Percentiles rank a stretch among this genome's conserved stretches.
These are phyloP conservation scores for Bidens hawaiensis DNA, from an alignment of 140 eudicot genomes.

Conservation along the genomic window DNA sequence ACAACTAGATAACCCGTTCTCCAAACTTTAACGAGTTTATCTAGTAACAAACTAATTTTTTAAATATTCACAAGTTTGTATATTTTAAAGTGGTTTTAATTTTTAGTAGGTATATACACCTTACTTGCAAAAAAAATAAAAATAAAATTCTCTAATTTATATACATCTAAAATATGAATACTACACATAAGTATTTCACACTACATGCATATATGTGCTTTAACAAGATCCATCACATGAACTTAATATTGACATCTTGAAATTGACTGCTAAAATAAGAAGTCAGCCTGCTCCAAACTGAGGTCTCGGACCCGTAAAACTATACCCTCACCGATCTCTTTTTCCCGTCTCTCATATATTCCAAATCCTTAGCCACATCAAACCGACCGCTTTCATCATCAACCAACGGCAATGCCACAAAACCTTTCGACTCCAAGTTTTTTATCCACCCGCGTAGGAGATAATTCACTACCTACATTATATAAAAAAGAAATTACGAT, in stretches of 20 bases:
- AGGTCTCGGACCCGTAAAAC: conserved; percentile 50
- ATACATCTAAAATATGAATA: conserved; percentile 11
- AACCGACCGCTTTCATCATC: conserved; percentile 32
- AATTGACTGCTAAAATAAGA: conserved; percentile 11
- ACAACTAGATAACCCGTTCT: no score
- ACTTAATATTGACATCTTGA: conserved; percentile 18
- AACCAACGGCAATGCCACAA: conserved; percentile 63
- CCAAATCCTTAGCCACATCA: conserved; percentile 23
- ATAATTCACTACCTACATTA: conserved; percentile 5
- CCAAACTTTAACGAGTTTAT: no score
- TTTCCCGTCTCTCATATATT: conserved; percentile 53
- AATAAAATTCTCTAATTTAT: not conserved
- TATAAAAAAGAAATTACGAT: not conserved
- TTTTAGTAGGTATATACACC: no score
- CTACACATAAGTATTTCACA: conserved; percentile 3
- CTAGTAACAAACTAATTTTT: no score
- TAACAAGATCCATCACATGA: conserved; percentile 3
- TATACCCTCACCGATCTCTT: conserved; percentile 47
- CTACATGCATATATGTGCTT: not conserved
- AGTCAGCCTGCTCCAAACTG: conserved; percentile 21
- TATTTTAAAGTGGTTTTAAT: no score
- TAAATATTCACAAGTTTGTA: no score
- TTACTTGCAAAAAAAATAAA: no score
- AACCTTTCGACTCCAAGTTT: conserved; percentile 58
- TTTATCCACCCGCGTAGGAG: conserved; percentile 82